Percentiles rank a stretch among this genome's conserved stretches.
These are phyloP conservation scores for Botryotinia globosa DNA, from an alignment of 2,329 filamentous ascomycete genomes.

Conservation along the genomic window DNA sequence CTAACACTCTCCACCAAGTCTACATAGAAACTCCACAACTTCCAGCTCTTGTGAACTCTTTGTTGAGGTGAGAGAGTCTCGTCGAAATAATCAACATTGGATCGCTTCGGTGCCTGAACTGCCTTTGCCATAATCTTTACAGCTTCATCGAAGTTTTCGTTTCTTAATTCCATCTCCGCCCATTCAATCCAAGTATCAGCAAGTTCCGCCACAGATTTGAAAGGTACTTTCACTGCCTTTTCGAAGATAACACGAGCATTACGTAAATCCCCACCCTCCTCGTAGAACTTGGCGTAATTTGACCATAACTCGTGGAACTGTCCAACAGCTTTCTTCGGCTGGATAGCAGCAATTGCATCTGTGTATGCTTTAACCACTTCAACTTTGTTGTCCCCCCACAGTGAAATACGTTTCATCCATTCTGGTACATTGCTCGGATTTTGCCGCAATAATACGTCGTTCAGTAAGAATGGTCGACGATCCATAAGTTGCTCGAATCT, in stretches of 20 bases:
- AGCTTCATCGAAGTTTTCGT: conserved; percentile 93
- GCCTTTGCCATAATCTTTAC: conserved; percentile 96
- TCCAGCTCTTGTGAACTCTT: conserved; percentile 98
- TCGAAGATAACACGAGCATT: conserved; percentile 93
- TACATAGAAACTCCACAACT: conserved; percentile 98
- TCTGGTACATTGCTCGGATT: conserved; percentile 95
- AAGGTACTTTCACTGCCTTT: conserved; percentile 95
- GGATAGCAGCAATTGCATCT: conserved; percentile 86
- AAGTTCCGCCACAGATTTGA: conserved; percentile 94
- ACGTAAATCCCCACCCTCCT: conserved; percentile 76
- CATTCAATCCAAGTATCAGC: conserved; percentile 99
- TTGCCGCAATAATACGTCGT: conserved; percentile 90
- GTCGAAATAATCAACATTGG: conserved; percentile 99
- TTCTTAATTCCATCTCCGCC: conserved; percentile 96
- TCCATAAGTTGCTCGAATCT: conserved; percentile 98
- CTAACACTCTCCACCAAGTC: conserved; percentile 95
- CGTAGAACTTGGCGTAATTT: conserved; percentile 97
- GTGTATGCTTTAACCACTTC: conserved; percentile 95
- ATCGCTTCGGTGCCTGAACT: conserved; percentile 92
- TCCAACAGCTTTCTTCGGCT: conserved; percentile 90
- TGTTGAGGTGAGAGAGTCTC: conserved; percentile 92
- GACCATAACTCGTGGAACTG: conserved; percentile 94
- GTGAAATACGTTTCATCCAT: conserved; percentile 93
- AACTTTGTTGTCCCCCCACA: conserved; percentile 90
- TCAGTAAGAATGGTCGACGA: conserved; percentile 88